Evolutionary conservation across 2,329 filamentous ascomycete species (phyloP).

Genomic region (Pseudogymnoascus sp.): DNA sequence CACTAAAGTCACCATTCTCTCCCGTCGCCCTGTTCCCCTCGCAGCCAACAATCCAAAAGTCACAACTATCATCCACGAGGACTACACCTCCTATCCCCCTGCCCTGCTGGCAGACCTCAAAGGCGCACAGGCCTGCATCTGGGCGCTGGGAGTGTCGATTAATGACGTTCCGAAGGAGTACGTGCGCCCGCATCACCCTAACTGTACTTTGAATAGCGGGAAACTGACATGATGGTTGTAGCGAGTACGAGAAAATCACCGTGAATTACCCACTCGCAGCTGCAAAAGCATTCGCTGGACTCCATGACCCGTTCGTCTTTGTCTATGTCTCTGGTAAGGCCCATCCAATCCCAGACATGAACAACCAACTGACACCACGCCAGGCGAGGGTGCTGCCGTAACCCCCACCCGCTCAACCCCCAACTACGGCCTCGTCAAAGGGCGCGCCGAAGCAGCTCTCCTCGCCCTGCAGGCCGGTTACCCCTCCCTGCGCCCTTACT

Average conservation of each 20-base stretch:
- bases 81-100: conserved; percentile 54
- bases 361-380: conserved; percentile 1
- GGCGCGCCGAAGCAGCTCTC: conserved; percentile 53
- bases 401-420: conserved; percentile 47
- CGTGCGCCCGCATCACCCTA: conserved; percentile 18
- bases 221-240: conserved; percentile 15
- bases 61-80: conserved; percentile 58
- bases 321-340: conserved; percentile 54
- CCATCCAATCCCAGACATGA: background rate
- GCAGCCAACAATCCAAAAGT: conserved; percentile 53
- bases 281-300: conserved; percentile 48
- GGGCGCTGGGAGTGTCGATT: conserved; percentile 63
- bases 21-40: conserved; percentile 55
- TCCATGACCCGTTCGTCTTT: conserved; percentile 55
- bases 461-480: conserved; percentile 38
- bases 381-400: conserved; percentile 40
- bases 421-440: conserved; percentile 58
- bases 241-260: conserved; percentile 61
- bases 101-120: conserved; percentile 50
- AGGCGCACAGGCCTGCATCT: conserved; percentile 61
- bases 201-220: background rate
- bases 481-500: conserved; percentile 42
- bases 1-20: conserved; percentile 60
- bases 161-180: conserved; percentile 51
- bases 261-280: conserved; percentile 57